Evolutionary conservation across 768 basidiomycete genomes (phyloP), one percentile per base, ranked within the genome.

Genomic region (Tricholoma furcatifolium): DNA sequence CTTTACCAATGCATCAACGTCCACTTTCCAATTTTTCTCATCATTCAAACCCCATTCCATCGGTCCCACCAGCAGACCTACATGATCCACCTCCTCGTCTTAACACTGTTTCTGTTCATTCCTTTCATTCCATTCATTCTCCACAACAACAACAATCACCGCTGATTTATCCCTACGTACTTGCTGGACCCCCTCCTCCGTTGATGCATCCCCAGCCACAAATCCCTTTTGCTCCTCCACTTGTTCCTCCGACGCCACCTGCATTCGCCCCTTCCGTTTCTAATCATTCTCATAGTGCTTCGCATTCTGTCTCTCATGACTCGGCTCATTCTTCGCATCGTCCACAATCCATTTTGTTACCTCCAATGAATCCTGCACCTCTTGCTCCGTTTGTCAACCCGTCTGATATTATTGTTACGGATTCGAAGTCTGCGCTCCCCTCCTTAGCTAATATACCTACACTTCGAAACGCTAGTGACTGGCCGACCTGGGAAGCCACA

Each of bases 291-390:
- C 34, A 35, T 35, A 15, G 8, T 35, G 9, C 9, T 35, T 15
- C 34, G 15, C 34, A 35, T 35, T 35, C 34, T 35, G 34, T 35
- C 34, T 8, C 15, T 35, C 34, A 9, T 35, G 34, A 15, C 34
- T 35, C 34, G 9, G 15, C 34, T 15, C 34, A 35, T 35, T 35
- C 34, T 35, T 35, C n/a, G n/a, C 8, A 35, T 35, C 15, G 15
- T 35, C 34, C 8, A 15, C 8, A 35, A 9, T 15, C 34, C 15
- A 8, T 11, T 41, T 23, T 15, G 8, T 35, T 35, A 9, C 34
- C 34, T 35, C 34, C 34, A 15, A 24, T 18, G 50, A 48, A 47
- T 55, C 42, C 40, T 60, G 56, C 34, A 35, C 34, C 15, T 35
- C 9, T 15, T 35, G 34, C n/a, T n/a, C n/a, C n/a, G n/a, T n/a